phyloP scores from a whole-genome alignment of 1,284 basidiomycete genomes.

The Trichosporon coremiiforme region DNA sequence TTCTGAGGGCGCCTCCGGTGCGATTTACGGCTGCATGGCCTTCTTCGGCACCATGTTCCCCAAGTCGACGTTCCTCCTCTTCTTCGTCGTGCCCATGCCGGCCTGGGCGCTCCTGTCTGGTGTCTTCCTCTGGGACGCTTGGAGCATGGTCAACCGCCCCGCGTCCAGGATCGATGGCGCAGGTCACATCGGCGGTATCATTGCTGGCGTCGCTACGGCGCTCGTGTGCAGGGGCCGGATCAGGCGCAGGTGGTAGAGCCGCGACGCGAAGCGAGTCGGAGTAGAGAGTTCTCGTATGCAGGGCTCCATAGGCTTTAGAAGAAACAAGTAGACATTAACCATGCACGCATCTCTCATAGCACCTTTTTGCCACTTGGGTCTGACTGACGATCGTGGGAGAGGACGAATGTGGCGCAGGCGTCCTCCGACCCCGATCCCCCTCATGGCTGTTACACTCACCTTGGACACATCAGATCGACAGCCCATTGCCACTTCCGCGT shows the following conservation, averaged over 20 bases:
- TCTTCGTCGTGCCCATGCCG: constrained; percentile 78
- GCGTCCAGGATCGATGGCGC: constrained; percentile 63
- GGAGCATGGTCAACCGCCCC: constrained; percentile 26
- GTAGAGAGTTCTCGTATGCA: too few species aligned
- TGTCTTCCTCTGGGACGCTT: constrained; percentile 62
- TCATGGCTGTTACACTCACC: too few species aligned
- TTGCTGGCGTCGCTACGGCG: constrained; percentile 69
- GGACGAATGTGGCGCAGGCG: too few species aligned
- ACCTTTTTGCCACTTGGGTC: too few species aligned
- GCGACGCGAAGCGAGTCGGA: too few species aligned
- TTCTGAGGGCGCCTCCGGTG: constrained; percentile 63
- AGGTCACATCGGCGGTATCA: constrained; percentile 76
- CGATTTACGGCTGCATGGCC: constrained; percentile 57
- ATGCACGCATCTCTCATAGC: constrained; percentile 15
- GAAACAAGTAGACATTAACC: neutral
- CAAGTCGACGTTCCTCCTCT: constrained; percentile 70
- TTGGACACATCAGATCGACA: too few species aligned
- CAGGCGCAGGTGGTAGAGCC: neutral
- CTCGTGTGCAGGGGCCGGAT: constrained; percentile 18
- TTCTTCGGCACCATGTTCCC: constrained; percentile 75
- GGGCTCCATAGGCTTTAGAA: neutral
- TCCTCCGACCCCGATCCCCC: too few species aligned
- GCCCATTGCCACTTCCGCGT: too few species aligned
- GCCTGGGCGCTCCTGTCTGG: constrained; percentile 77
- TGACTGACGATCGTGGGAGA: too few species aligned